Evolutionary conservation across 768 basidiomycete species (phyloP), one percentile per base, ranked within the genome.

Genomic region (Jaapia argillacea): DNA sequence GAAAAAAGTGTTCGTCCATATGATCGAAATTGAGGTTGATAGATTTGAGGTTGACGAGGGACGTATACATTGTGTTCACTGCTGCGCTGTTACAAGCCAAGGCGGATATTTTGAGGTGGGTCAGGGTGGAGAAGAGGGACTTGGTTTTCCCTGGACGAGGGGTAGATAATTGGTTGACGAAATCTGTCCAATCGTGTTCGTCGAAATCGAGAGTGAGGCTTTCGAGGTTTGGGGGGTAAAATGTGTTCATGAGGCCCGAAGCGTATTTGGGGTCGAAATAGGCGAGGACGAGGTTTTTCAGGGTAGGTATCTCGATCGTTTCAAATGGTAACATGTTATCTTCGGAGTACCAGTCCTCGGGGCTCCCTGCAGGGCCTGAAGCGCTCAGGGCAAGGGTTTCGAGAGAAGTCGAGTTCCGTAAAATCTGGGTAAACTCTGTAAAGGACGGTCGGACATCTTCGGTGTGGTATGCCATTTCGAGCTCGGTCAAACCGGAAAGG

Each of bases 381-480:
- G 65, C 52, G 27, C 64, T 67, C 6, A 87, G 63, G 2, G 65
- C 66, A 44, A 88, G 69, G 2, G 56, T 66, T 24, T 65, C 57
- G 6, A 87, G 68, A 28, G 72, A 60, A 2, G 82, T 74, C 3
- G 78, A 79, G 20, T 58, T 51, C 6, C 59, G 56, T 28, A 88
- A 54, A 16, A 83, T 75, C 24, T 67, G 54, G 22, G 59, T 53
- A 49, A 86, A 79, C 12, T 71, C 66, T 6, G 52, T 46, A 58
- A 71, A 82, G 3, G 70, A 66, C 2, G 82, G 85, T 10, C 81
- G 74, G 12, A 79, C 79, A 52, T 81, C 75, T 23, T 69, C 64
- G 6, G 70, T 58, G 51, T 83, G 82, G 60, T 72, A 84, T 0
- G 76, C 72, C 33, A 86, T 62, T 50, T 81, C 73, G 18, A 86